These are phyloP conservation scores for Climacium dendroides DNA, from an alignment of 225 moss, liverwort and hornwort genomes.

Conservation along the genomic window DNA sequence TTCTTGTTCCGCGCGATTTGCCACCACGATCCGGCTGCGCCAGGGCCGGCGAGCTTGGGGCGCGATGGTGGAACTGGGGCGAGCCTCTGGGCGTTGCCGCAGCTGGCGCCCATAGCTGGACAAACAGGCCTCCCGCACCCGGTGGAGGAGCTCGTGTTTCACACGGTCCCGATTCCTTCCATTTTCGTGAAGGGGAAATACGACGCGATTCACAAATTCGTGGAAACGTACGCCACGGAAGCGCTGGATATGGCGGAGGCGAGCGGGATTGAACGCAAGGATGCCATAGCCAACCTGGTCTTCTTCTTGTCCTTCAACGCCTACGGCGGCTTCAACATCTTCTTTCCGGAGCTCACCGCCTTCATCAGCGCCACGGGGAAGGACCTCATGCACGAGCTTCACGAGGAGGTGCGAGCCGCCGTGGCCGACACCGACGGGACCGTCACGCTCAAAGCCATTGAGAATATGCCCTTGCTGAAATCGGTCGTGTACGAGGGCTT, in stretches of 20 bases:
- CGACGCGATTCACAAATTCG: constrained; percentile 7
- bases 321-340: constrained; percentile 36
- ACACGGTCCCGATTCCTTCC: constrained; percentile 16
- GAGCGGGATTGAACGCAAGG: constrained; percentile 24
- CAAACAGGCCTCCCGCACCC: constrained; percentile 15
- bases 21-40: constrained; percentile 27
- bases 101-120: constrained; percentile 20
- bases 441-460: not conserved
- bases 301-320: constrained; percentile 45
- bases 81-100: constrained; percentile 6
- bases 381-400: constrained; percentile 25
- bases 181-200: constrained; percentile 20
- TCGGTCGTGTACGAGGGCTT: constrained; percentile 30
- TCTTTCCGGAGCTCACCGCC: constrained; percentile 11
- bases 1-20: constrained; percentile 29
- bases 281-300: constrained; percentile 34
- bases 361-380: not conserved
- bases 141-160: constrained; percentile 21
- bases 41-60: constrained; percentile 33
- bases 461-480: constrained; percentile 26
- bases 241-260: constrained; percentile 20
- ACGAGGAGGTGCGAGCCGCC: constrained; percentile 13
- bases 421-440: not conserved
- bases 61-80: not conserved
- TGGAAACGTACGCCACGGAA: constrained; percentile 25